A percentile compares a stretch with the other conserved stretches of the same genome.
Evolutionary conservation across 2,329 filamentous ascomycete species (phyloP).

Genomic region (Macrophomina phaseolina): DNA sequence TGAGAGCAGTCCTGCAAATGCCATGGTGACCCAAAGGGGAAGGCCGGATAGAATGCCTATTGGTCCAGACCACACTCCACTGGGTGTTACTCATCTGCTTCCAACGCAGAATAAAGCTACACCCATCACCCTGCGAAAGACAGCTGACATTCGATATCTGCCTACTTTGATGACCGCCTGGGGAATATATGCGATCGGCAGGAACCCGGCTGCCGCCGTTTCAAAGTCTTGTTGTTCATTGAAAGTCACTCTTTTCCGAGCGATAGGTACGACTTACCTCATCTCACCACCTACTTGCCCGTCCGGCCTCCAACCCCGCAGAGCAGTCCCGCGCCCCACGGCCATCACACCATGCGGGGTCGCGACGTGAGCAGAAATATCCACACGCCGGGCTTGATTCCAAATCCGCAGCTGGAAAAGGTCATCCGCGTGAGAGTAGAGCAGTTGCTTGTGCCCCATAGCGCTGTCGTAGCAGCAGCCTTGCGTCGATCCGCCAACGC

Average conservation of each 20-base stretch:
- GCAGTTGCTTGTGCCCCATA: not conserved
- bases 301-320: not conserved
- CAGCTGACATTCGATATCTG: not conserved
- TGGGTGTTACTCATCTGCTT: not conserved
- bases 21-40: not conserved
- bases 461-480: not conserved
- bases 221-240: not conserved
- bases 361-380: not conserved
- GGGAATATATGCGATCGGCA: conserved; percentile 2
- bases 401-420: not conserved
- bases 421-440: not conserved
- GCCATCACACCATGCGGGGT: conserved; percentile 3
- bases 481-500: conserved; percentile 17
- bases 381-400: not conserved
- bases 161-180: not conserved
- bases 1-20: not conserved
- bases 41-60: not conserved
- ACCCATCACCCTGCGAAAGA: not conserved
- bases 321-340: not conserved
- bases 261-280: not conserved
- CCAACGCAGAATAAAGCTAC: not conserved
- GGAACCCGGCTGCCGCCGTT: not conserved
- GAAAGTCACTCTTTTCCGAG: not conserved
- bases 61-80: not conserved
- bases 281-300: not conserved